A percentile compares a stretch with the other conserved stretches of the same genome.
These are phyloP conservation scores for Paramecium bursaria DNA, from an alignment of 73 alveolate genomes.

Conservation along the genomic window DNA sequence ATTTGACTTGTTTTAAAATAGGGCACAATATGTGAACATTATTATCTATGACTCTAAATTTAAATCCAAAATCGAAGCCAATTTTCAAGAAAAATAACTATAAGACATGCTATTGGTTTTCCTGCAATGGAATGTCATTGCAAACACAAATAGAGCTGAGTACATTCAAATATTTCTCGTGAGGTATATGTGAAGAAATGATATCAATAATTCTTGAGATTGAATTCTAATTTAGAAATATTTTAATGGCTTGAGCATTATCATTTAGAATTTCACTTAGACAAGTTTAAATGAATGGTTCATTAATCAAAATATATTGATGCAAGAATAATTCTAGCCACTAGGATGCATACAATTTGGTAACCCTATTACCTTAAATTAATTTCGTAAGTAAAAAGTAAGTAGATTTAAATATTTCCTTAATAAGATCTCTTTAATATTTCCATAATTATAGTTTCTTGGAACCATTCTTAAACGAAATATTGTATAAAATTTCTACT, in stretches of 20 bases:
- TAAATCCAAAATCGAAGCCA: too few species aligned
- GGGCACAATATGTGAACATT: too few species aligned
- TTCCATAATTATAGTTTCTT: background rate
- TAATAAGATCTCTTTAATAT: conserved; percentile 2
- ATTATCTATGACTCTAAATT: too few species aligned
- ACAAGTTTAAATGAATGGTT: background rate
- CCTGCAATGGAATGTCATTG: background rate
- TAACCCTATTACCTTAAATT: background rate
- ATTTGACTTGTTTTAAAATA: too few species aligned
- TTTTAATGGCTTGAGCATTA: background rate
- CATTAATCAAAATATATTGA: conserved; percentile 13
- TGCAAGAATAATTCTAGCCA: conserved; percentile 39
- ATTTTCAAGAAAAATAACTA: background rate
- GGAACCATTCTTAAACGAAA: conserved; percentile 10
- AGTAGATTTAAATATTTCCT: background rate
- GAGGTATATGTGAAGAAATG: background rate
- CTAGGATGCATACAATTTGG: conserved; percentile 19
- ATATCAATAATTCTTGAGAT: background rate
- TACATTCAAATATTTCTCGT: conserved; percentile 35
- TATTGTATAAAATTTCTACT: background rate
- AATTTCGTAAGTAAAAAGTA: background rate
- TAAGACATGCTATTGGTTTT: background rate
- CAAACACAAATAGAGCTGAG: conserved; percentile 38
- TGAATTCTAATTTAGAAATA: background rate
- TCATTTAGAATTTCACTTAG: conserved; percentile 11